Percentiles rank a stretch among this genome's conserved stretches.
These are phyloP conservation scores for Pascua sp. DNA, from an alignment of 1,284 basidiomycete species.

Conservation along the genomic window DNA sequence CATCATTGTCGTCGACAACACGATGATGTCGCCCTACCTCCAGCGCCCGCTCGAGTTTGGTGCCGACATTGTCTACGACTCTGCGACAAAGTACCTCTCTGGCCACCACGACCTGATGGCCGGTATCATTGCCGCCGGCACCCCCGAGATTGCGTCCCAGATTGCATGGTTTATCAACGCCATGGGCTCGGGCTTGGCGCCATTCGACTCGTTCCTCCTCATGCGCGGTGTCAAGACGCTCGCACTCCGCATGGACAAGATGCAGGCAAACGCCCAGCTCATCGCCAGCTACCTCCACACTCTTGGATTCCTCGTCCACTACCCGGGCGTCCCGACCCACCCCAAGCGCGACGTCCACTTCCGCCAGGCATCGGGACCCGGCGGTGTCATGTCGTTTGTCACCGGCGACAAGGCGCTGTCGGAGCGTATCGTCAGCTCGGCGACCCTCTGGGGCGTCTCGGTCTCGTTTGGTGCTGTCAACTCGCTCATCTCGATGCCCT, in stretches of 20 bases:
- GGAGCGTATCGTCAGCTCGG: conserved; percentile 87
- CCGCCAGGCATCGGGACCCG: conserved; percentile 81
- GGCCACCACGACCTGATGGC: conserved; percentile 99
- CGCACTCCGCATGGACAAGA: conserved; percentile 92
- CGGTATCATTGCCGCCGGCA: conserved; percentile 85
- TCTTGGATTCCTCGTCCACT: conserved; percentile 90
- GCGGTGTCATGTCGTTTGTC: conserved; percentile 91
- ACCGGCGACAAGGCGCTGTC: conserved; percentile 88
- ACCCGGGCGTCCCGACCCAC: conserved; percentile 83
- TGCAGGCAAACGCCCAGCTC: conserved; percentile 75
- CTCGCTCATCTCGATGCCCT: conserved; percentile 98
- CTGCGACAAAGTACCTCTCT: conserved; percentile 94
- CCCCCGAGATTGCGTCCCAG: conserved; percentile 84
- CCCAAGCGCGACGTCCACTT: conserved; percentile 83
- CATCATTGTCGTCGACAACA: conserved; percentile 92
- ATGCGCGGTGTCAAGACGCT: conserved; percentile 96
- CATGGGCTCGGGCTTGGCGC: conserved; percentile 94
- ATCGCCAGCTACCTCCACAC: conserved; percentile 83
- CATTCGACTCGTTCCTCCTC: conserved; percentile 93
- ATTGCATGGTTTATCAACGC: conserved; percentile 91
- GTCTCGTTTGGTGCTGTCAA: conserved; percentile 99
- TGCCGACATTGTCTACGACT: conserved; percentile 96
- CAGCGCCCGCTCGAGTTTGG: conserved; percentile 94
- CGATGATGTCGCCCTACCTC: conserved; percentile 99
- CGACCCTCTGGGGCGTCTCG: conserved; percentile 93